Base-by-base conservation (phyloP, 306 rosid species). In the Albizia julibrissin region DNA sequence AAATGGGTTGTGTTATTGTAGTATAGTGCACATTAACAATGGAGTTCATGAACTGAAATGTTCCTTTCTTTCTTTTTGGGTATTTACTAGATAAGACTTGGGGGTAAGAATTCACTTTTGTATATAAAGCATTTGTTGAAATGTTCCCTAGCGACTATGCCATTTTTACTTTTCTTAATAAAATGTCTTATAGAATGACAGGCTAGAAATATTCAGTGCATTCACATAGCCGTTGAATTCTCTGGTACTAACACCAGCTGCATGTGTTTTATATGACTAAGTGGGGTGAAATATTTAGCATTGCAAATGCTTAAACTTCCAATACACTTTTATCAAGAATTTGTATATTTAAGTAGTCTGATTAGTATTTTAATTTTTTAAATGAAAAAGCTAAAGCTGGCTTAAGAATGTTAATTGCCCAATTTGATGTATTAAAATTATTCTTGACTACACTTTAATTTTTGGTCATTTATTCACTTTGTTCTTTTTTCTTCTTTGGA, bases 401-500 rank as follows among this genome's bases (percentile, higher is more conserved):
- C 16, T 67, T 14, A 58, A 11, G 59, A 77, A 42, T 78, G 77
- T 83, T 72, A 61, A 66, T 77, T 62, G 21, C 22, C 71, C 37
- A 7, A 65, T 42, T 58, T 61, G 42, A 54, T 44, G n/a, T 69
- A 15, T 82, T 64, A 68, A 58, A 49, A 29, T 29, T 68, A 56
- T 56, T 59, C 47, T 46, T 69, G 77, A 62, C 72, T 24, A 11
- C 72, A 50, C 40, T 73, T 65, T 56, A 65, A 50, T 82, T 73
- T 74, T 34, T 86, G 67, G 65, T 84, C 80, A 15, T 74, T 24
- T 76, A 50, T 68, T 79, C 69, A 65, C 52, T 33, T n/a, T 69
- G 5, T 10, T 42, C 58, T 69, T 69, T 65, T 83, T 79, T 69
- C 40, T 67, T 31, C 64, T 74, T 70, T 62, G 81, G 69, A 67